Evolutionary conservation across 1,139 yeast genomes (phyloP), one percentile per base, ranked within the genome.

Genomic region (Blastobotrys capitulatus): DNA sequence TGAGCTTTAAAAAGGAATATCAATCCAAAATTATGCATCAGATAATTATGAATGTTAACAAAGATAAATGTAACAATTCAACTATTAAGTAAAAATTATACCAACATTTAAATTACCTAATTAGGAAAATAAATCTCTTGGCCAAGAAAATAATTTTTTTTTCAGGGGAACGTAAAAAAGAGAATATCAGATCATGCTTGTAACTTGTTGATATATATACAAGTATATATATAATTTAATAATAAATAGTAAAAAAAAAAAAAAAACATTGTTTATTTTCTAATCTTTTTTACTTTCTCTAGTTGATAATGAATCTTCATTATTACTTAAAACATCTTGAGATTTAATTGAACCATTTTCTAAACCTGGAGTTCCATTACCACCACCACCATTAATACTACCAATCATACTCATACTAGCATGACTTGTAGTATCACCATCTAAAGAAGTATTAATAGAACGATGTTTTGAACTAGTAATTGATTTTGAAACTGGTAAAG

Each of bases 401-500:
- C 12, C 13, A 22, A 10, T 36, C 12, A 36, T 18, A n/a, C 38
- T 36, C 13, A 22, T 22, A 29, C n/a, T 29, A 9, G 32, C n/a
- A 29, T 29, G 32, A 9, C 32, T 29, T 12, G 32, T 29, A 29
- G 32, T 13, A 26, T 40, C 42, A 32, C 42, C 43, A 27, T 38
- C 43, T n/a, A 38, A 12, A 13, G 31, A 15, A 7, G 46, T 41
- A 16, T 36, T 34, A 4, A 45, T 48, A 6, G 51, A 48, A 35
- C 47, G 42, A 22, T 48, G 51, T n/a, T 43, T 25, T 18, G 51
- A 48, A 44, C 49, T 45, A 2, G 42, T 34, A 9, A 46, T 18
- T 26, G 48, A 40, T 41, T 46, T 46, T 6, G 25, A 19, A 37
- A 44, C 29, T 15, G 58, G 57, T 32, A 56, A 48, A 7, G 61